These are phyloP conservation scores for Pochonia chlamydosporia DNA, from an alignment of 2,329 filamentous ascomycete genomes.

Conservation along the genomic window DNA sequence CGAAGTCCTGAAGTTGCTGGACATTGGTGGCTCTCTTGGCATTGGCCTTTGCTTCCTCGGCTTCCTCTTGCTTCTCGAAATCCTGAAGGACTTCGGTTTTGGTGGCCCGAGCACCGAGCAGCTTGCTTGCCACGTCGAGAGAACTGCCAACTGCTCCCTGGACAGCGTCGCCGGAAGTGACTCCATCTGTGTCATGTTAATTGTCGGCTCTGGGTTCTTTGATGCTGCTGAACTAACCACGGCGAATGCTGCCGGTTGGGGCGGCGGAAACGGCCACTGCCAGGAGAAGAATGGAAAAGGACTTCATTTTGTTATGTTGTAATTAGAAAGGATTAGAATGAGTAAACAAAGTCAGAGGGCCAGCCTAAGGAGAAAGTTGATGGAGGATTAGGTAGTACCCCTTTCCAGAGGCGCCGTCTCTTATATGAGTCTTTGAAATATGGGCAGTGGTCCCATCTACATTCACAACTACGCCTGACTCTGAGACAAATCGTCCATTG, in stretches of 20 bases:
- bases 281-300: not conserved
- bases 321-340: not conserved
- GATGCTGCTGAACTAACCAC: not conserved
- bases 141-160: not conserved
- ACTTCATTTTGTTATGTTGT: constrained; percentile 1
- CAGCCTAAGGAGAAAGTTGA: not conserved
- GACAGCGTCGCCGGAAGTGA: not conserved
- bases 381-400: not conserved
- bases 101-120: not conserved
- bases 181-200: not conserved
- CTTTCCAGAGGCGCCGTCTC: no score
- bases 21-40: not conserved
- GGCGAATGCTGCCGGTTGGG: not conserved
- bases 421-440: no score
- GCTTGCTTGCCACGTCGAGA: not conserved
- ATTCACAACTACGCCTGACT: no score
- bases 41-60: not conserved
- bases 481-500: not conserved
- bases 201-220: not conserved
- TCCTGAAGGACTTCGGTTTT: not conserved
- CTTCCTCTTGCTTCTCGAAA: not conserved
- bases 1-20: not conserved
- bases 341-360: not conserved
- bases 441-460: no score
- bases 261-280: constrained; percentile 4